Evolutionary conservation across 306 rosid species (phyloP), one percentile per base, ranked within the genome.

Genomic region (Begonia peltatifolia): DNA sequence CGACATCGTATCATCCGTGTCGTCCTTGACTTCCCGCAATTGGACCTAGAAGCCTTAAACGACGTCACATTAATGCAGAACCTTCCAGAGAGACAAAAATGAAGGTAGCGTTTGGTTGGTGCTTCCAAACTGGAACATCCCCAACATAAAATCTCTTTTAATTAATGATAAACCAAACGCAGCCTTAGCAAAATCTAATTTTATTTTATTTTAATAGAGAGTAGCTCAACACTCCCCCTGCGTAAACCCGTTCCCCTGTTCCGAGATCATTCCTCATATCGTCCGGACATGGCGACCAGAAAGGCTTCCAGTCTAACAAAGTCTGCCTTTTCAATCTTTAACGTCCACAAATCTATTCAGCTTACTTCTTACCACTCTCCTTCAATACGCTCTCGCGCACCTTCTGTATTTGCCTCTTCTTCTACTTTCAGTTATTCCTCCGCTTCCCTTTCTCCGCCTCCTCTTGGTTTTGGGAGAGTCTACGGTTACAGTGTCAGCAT

Each of bases 231-330:
- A 17, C 18, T 17, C 18, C 18, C 23, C 4, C 2, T 20, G 23
- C 23, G 23, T 20, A 20, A 30, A 30, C 2, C 38, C 38, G 38
- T 7, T 44, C 42, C 11, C 1, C 41, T 44, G 50, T 25, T 57
- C 2, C 56, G 20, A 17, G 11, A 4, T 9, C 9, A 25, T 5
- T 2, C 17, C 15, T 20, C 18, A 1, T 8, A 46, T 13, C 35
- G 15, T 22, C 47, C 50, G 16, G 18, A 42, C 18, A 90, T 90
- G 94, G 87, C 82, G 13, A 71, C 74, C 55, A 70, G 94, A 77
- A 77, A 70, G 71, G 76, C 76, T 20, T 57, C 88, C 9, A 69
- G 50, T 54, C 78, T 88, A 35, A 65, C 76, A 58, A 73, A 70
- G 65, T 64, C 82, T 35, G 62, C 72, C 46, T 11, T 78, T 53